These are phyloP conservation scores for Populus hybrid DNA, from an alignment of 441 rosid species.

Conservation along the genomic window DNA sequence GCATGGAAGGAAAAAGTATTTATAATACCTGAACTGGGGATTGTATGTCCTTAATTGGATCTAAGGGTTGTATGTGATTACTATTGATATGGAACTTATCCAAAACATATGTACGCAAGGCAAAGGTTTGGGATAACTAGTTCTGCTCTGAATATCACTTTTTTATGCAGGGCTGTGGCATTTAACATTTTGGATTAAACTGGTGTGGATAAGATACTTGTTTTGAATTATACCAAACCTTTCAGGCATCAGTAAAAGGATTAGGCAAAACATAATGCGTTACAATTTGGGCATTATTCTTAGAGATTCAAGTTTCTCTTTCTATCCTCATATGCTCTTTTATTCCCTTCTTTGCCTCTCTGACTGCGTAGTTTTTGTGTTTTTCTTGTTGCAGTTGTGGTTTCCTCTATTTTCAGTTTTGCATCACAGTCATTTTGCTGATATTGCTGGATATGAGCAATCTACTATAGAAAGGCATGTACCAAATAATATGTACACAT, in stretches of 20 bases:
- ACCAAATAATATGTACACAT: conserved; percentile 10
- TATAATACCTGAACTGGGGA: background rate
- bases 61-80: background rate
- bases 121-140: background rate
- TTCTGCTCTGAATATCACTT: background rate
- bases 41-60: background rate
- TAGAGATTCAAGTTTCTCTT: background rate
- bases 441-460: conserved; percentile 43
- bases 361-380: background rate
- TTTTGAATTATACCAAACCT: background rate
- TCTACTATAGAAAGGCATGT: conserved; percentile 69
- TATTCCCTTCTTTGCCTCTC: background rate
- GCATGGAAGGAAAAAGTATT: background rate
- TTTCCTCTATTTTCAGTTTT: conserved; percentile 86
- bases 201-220: background rate
- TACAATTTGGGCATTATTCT: background rate
- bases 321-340: background rate
- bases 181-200: background rate
- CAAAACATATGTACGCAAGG: too few species aligned
- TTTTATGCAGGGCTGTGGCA: background rate
- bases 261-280: background rate
- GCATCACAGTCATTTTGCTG: conserved; percentile 42
- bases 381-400: conserved; percentile 79
- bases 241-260: background rate
- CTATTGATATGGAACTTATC: background rate